Percentiles rank a stretch among this genome's conserved stretches.
These are phyloP conservation scores for Aspergillus pseudoglaucus DNA, from an alignment of 2,329 filamentous ascomycete genomes.

Conservation along the genomic window DNA sequence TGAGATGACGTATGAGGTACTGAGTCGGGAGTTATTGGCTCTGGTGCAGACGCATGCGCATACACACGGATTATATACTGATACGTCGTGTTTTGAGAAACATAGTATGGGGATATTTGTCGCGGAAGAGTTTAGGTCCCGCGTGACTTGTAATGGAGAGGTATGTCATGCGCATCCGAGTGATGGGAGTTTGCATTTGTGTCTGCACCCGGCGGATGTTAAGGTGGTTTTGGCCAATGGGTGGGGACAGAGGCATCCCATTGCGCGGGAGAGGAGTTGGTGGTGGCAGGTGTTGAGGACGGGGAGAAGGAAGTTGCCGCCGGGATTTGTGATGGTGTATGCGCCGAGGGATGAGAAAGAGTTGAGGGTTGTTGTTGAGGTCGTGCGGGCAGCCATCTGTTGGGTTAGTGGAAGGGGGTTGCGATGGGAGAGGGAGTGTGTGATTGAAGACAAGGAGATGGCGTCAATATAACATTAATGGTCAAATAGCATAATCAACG, in stretches of 20 bases:
- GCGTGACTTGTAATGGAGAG: conserved; percentile 56
- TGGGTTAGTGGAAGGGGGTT: conserved; percentile 35
- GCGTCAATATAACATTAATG: no score
- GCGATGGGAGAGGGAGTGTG: not conserved
- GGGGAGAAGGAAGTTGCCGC: conserved; percentile 57
- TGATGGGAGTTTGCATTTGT: conserved; percentile 72
- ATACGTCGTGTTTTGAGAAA: conserved; percentile 73
- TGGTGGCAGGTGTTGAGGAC: conserved; percentile 48
- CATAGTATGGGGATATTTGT: conserved; percentile 72
- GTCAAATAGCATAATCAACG: no score
- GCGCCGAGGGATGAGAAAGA: conserved; percentile 66
- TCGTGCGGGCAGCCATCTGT: conserved; percentile 70
- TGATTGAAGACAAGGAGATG: not conserved
- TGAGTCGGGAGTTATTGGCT: not conserved
- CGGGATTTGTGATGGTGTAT: conserved; percentile 75
- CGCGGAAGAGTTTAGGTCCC: conserved; percentile 23
- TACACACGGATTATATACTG: conserved; percentile 40
- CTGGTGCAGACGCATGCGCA: not conserved
- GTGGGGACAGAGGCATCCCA: conserved; percentile 66
- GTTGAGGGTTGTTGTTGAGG: conserved; percentile 58
- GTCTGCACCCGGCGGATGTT: conserved; percentile 71
- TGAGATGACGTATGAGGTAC: not conserved
- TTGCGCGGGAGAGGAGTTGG: conserved; percentile 47
- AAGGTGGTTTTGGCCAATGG: conserved; percentile 64
- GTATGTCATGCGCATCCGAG: conserved; percentile 72